These are phyloP conservation scores for Lentinula sp. DNA, from an alignment of 768 basidiomycete species.

Conservation along the genomic window DNA sequence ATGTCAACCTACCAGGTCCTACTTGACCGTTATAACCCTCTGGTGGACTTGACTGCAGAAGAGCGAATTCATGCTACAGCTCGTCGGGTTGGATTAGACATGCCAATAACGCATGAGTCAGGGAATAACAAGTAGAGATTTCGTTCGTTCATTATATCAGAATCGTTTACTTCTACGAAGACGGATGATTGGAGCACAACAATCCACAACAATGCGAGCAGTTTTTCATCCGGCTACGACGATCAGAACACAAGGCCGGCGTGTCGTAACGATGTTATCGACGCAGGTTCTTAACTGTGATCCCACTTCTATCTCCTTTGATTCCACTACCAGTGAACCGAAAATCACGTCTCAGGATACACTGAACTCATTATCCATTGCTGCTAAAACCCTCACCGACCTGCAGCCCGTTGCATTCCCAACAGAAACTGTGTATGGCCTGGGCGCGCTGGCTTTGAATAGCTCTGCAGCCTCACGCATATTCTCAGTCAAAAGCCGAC, in stretches of 20 bases:
- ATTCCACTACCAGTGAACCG: slow-evolving; percentile 35
- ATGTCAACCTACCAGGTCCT: slow-evolving; percentile 43
- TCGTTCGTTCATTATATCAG: slow-evolving; percentile 3
- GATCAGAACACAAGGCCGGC: neutral
- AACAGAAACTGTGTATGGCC: slow-evolving; percentile 97
- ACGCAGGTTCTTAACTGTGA: slow-evolving; percentile 57
- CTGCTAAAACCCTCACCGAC: slow-evolving; percentile 47
- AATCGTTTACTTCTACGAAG: neutral
- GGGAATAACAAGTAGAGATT: slow-evolving; percentile 3
- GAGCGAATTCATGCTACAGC: slow-evolving; percentile 84
- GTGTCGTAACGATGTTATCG: slow-evolving; percentile 7
- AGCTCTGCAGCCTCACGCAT: slow-evolving; percentile 61
- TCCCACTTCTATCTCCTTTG: slow-evolving; percentile 54
- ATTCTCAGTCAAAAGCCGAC: slow-evolving; percentile 86
- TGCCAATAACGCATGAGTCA: slow-evolving; percentile 48
- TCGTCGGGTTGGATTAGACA: slow-evolving; percentile 78
- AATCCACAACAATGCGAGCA: neutral
- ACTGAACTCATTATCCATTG: slow-evolving; percentile 44
- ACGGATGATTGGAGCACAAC: neutral
- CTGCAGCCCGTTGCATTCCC: slow-evolving; percentile 78
- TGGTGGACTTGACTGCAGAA: slow-evolving; percentile 69
- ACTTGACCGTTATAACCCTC: slow-evolving; percentile 84
- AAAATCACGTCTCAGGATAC: slow-evolving; percentile 46
- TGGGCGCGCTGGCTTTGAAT: slow-evolving; percentile 81
- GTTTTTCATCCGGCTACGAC: neutral